phyloP scores from a whole-genome alignment of 768 basidiomycete species.

The Candolleomyces aberdarensis region DNA sequence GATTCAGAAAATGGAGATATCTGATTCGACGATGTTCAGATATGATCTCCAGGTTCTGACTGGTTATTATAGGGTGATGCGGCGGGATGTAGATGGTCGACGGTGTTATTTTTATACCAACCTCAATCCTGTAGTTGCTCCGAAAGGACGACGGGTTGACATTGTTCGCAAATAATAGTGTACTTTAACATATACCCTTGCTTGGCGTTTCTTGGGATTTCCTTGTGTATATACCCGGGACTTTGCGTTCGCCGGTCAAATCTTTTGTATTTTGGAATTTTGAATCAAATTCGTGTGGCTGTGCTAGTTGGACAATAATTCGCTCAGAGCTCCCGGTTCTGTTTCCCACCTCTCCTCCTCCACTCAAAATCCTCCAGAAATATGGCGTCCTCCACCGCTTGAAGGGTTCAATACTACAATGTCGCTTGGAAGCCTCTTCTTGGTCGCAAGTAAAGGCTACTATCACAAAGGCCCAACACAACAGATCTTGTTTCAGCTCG shows the following conservation, averaged over 20 bases:
- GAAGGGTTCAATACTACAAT: not conserved
- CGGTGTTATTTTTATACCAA: not conserved
- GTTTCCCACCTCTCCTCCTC: not conserved
- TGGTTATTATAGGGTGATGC: not conserved
- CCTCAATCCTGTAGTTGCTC: not conserved
- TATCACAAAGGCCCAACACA: not conserved
- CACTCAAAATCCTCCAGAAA: not conserved
- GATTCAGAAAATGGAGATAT: not conserved
- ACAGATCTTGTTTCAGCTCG: conserved; percentile 2
- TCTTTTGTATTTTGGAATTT: no score
- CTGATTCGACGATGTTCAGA: not conserved
- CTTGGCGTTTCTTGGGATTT: no score
- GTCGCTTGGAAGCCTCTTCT: not conserved
- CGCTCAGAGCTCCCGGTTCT: not conserved
- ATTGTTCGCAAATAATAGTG: not conserved
- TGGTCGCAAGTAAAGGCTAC: not conserved
- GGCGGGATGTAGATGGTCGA: not conserved
- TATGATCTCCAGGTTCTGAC: not conserved
- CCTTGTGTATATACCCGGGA: no score
- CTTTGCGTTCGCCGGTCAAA: no score
- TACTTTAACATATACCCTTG: no score
- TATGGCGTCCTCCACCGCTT: not conserved
- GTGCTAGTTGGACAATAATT: no score
- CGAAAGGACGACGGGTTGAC: not conserved
- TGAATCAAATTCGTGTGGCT: no score